A percentile compares a stretch with the other conserved stretches of the same genome.
Conservation (phyloP, 257 asterid species). For the Fraxinus quadrangulata region DNA sequence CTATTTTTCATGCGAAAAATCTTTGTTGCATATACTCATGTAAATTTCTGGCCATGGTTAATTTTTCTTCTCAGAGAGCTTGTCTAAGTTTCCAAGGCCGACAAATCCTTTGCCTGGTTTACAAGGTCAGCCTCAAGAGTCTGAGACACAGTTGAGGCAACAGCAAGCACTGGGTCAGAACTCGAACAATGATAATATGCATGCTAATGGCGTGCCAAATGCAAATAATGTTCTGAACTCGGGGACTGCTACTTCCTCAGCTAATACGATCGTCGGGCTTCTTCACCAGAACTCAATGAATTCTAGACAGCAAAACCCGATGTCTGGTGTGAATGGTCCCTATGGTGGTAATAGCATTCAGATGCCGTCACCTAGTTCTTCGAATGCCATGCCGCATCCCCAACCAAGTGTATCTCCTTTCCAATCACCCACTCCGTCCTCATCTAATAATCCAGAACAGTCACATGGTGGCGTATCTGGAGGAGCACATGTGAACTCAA, state of each 20-base stretch:
- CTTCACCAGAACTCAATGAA: constrained; percentile 82
- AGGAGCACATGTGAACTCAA: constrained; percentile 44
- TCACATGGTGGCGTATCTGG: constrained; percentile 49
- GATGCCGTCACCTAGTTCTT: constrained; percentile 71
- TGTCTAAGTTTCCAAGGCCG: constrained; percentile 84
- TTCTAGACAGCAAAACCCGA: constrained; percentile 60
- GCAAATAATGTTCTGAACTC: constrained; percentile 47
- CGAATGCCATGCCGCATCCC: constrained; percentile 53
- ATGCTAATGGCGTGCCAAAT: constrained; percentile 50
- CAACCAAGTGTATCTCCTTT: constrained; percentile 48
- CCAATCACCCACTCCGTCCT: constrained; percentile 69
- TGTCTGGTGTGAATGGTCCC: constrained; percentile 44
- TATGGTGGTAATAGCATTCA: constrained; percentile 57
- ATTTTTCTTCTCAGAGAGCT: constrained; percentile 66
- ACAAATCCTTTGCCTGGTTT: constrained; percentile 55
- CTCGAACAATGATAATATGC: constrained; percentile 57
- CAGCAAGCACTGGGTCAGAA: constrained; percentile 58
- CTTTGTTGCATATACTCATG: neutral
- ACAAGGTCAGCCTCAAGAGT: constrained; percentile 64
- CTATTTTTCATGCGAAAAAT: neutral
- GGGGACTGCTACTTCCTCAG: constrained; percentile 50
- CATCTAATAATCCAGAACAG: constrained; percentile 62
- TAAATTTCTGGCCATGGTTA: neutral
- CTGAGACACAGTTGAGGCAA: constrained; percentile 56
- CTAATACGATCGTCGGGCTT: constrained; percentile 49